phyloP scores from a whole-genome alignment of 495 filamentous ascomycete species.

The Penicillium salamii region DNA sequence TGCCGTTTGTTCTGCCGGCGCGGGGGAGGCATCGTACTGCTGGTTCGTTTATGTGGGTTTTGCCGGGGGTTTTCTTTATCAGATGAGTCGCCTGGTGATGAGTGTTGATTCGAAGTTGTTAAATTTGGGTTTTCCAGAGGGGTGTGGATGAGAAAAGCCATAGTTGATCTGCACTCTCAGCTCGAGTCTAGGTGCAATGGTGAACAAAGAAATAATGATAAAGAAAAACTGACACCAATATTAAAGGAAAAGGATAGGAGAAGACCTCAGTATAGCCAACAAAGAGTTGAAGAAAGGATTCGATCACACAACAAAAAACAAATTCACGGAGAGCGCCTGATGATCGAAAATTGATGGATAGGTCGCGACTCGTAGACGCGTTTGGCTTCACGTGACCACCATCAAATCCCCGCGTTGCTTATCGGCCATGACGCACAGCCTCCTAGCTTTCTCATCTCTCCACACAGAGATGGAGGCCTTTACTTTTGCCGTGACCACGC shows the following conservation, averaged over 20 bases:
- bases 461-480: slow-evolving; percentile 76
- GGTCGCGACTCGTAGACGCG: slow-evolving; percentile 5
- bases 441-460: not conserved
- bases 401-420: slow-evolving; percentile 3
- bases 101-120: slow-evolving; percentile 29
- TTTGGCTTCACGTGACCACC: not conserved
- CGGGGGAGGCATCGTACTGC: slow-evolving; percentile 28
- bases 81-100: slow-evolving; percentile 43
- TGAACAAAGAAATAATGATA: slow-evolving; percentile 9
- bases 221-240: not conserved
- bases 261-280: not conserved
- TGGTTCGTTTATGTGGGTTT: slow-evolving; percentile 22
- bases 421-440: slow-evolving; percentile 13
- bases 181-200: slow-evolving; percentile 5
- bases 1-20: slow-evolving; percentile 36
- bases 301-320: not conserved
- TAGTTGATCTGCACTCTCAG: slow-evolving; percentile 16
- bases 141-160: slow-evolving; percentile 28
- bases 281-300: not conserved
- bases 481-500: slow-evolving; percentile 84
- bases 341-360: not conserved
- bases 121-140: slow-evolving; percentile 19
- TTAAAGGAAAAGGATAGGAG: too few relatives aligned
- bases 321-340: not conserved
- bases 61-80: slow-evolving; percentile 58